Conservation (phyloP, 192 early-diverging fungal species). For the Lunasporangiospora selenospora region DNA sequence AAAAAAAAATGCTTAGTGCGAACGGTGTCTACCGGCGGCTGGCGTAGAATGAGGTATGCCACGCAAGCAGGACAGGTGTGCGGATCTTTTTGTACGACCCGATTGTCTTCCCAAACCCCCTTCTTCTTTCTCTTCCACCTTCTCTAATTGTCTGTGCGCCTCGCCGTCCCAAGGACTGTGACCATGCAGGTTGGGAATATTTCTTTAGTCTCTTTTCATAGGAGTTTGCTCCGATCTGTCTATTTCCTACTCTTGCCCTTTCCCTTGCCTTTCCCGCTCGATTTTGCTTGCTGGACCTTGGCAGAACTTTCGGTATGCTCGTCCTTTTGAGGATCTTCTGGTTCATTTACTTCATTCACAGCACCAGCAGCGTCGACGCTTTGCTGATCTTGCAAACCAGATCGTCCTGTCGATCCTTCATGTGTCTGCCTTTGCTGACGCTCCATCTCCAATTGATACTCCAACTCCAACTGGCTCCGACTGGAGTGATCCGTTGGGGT, state of each 20-base stretch:
- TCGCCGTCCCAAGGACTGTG: not conserved
- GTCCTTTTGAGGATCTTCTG: slow-evolving; percentile 1
- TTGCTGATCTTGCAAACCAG: no score
- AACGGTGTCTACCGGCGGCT: no score
- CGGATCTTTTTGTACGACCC: not conserved
- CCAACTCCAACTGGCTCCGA: not conserved
- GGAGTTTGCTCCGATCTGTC: not conserved
- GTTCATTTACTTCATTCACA: slow-evolving; percentile 14
- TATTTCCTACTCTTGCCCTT: slow-evolving; percentile 49
- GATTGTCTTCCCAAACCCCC: not conserved
- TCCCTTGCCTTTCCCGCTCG: slow-evolving; percentile 34
- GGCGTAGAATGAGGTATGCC: no score
- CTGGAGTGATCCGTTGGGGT: not conserved
- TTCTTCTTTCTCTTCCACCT: not conserved
- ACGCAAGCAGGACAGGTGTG: no score
- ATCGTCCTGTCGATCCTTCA: no score
- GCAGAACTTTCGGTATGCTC: slow-evolving; percentile 1
- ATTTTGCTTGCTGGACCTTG: not conserved
- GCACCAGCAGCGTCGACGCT: not conserved
- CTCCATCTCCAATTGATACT: not conserved
- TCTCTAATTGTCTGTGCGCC: not conserved
- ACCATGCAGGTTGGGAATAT: not conserved
- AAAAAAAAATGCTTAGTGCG: no score
- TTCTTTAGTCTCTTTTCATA: not conserved
- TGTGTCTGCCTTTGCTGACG: not conserved